Base-by-base conservation (phyloP, 305 asterid species). In the Ajuga reptans region DNA sequence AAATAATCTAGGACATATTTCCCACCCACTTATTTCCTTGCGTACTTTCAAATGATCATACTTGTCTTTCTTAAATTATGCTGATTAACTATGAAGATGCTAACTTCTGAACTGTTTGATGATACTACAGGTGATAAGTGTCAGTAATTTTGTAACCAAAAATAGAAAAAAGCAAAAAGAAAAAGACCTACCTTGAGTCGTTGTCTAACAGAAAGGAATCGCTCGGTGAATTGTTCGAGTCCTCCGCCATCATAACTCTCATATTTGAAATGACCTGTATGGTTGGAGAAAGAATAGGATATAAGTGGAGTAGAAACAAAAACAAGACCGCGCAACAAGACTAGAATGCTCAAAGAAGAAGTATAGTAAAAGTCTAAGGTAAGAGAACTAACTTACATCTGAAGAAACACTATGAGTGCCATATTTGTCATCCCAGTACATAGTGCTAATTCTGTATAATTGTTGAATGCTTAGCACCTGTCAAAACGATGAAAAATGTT, bases 391-490 rank as follows among this genome's bases (percentile, higher is more conserved):
- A 73, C 91, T 83, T 79, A 94, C 99, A 71, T 91, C 89, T 58
- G 98, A 75, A 78, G 99, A 90, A 60, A 94, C 99, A 73, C 95
- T 91, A 66, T 88, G 99, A 34, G 99, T 91, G 77, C 99, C 99
- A 52, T 94, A 94, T 81, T 94, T 94, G 83, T 94, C 99, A 70
- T 94, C 99, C 99, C 99, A 94, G 83, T 94, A 94, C 99, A 94
- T 94, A n/a, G 99, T 91, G 76, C 99, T 91, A 73, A 94, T 91
- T 80, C 99, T 76, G 89, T 94, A 94, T 58, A 94, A 65, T 66
- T 94, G 99, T 64, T 94, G 99, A 68, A 94, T 90, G 89, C 99
- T 94, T 59, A 94, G 87, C 75, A 91, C 98, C 99, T 94, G 81
- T 27, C 68, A 75, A 62, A 52, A 66, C 24, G 36, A 74, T 29